Base-by-base conservation (phyloP, 2,329 filamentous ascomycete genomes). In the Trichoderma sp. region DNA sequence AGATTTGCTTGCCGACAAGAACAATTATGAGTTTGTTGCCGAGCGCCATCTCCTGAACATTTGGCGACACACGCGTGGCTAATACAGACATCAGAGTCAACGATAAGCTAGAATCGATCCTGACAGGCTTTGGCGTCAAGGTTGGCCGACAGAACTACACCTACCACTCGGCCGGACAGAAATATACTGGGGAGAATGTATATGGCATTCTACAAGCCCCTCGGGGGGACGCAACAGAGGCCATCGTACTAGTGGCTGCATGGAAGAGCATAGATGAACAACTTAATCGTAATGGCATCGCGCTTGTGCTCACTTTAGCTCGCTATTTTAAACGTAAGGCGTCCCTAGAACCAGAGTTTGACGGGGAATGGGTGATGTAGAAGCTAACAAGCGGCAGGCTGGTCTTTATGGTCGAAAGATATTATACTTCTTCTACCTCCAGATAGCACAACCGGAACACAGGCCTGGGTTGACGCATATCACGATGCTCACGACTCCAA, bases 321-420 rank as follows among this genome's bases (percentile, higher is more conserved):
- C 89, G 96, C 73, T 99, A 99, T 81, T 98, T 99, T 83, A 97
- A 96, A 81, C 89, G 92, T 88, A 76, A 37, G 84, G 73, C 59
- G 13, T 16, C 19, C 13, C 5, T 27, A 35, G 19, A 24, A 35
- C 21, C 8, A 6, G 37, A 24, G 52, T 37, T 33, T 43, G 31
- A 37, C 19, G 35, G 19, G 27, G 13, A 5, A 2, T 37, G 4
- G n/a, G 3, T 27, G 29, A 7, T 33, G 7, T 29, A 14, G 8
- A 7, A 49, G 70, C 74, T 79, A 40, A 78, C 66, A 66, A 47
- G 16, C n/a, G 11, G 31, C 43, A 90, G 88, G 91, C 74, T 99
- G 96, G 96, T 97, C 94, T 65, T 86, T 99, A 33, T 99, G 96
- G 96, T 97, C 94, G 70, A 99, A 99, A 81, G 96, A 99, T 79